Evolutionary conservation across 1,284 basidiomycete genomes (phyloP), one percentile per base, ranked within the genome.

Genomic region (Austroboletus novae-zelandiae): DNA sequence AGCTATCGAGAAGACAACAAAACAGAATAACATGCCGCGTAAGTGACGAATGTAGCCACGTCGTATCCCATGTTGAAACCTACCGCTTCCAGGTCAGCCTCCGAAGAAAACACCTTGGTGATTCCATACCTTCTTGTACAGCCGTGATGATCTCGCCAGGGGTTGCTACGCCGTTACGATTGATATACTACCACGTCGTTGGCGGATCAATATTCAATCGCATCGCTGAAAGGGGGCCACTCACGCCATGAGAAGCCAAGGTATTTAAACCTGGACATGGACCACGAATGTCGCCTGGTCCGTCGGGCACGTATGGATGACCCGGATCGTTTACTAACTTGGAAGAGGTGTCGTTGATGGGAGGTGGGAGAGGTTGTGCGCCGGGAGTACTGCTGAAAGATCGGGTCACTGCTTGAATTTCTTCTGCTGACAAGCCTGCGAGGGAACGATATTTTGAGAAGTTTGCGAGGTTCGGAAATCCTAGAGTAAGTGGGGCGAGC

Each of bases 191-290:
- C 0, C 2, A 9, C 11, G 18, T 6, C 11, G 10, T 35, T 25
- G 10, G 18, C 40, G 27, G 5, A 23, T 17, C 2, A 35, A 30
- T 27, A 15, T 4, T n/a, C 36, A 46, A 42, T 20, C 1, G 1
- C 8, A 5, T 40, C 27, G 23, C 7, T 0, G 9, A 43, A 9
- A 27, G 17, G 0, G n/a, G 13, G 25, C 18, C 18, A 52, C 61
- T 53, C n/a, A 67, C 61, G 20, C 73, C 71, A 35, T 74, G 72
- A 58, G 75, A 76, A n/a, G 73, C 75, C 17, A 76, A 61, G 1
- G 74, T 61, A 51, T 78, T 78, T 31, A 77, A 61, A 13, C 71
- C 81, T 5, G 80, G 76, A 49, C 76, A 77, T 1, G 76, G 75
- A 15, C 72, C 68, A 23, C 83, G 62, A 17, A 68, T 55, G 18